These are phyloP conservation scores for Trichoderma afroharzianum DNA, from an alignment of 2,329 filamentous ascomycete species.

Conservation along the genomic window DNA sequence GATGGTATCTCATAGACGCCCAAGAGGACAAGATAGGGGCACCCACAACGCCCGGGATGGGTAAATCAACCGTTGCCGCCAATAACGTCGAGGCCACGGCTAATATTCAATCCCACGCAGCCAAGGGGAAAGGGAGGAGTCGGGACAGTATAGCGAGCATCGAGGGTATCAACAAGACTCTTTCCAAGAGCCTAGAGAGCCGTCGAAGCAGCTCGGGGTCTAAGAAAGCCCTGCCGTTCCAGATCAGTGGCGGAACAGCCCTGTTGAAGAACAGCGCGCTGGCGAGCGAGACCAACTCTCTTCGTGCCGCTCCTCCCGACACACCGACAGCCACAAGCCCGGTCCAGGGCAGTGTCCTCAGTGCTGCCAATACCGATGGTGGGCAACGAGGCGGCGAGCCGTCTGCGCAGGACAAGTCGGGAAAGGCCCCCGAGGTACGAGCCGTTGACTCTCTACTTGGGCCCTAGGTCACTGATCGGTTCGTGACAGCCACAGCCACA, in stretches of 20 bases:
- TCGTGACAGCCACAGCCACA: slow-evolving; percentile 13
- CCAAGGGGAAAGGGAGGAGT: slow-evolving; percentile 43
- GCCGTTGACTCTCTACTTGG: slow-evolving; percentile 50
- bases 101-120: slow-evolving; percentile 55
- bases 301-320: slow-evolving; percentile 47
- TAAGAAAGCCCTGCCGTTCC: slow-evolving; percentile 66
- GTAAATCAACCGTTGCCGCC: slow-evolving; percentile 86
- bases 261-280: slow-evolving; percentile 49
- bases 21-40: slow-evolving; percentile 88
- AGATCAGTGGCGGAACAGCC: slow-evolving; percentile 38
- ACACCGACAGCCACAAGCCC: slow-evolving; percentile 41
- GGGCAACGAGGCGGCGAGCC: slow-evolving; percentile 27
- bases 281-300: slow-evolving; percentile 57
- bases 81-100: slow-evolving; percentile 84
- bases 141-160: slow-evolving; percentile 53
- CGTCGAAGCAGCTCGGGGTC: slow-evolving; percentile 83
- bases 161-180: slow-evolving; percentile 70
- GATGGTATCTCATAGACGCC: slow-evolving; percentile 95
- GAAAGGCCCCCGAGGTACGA: slow-evolving; percentile 50
- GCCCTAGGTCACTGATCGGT: slow-evolving; percentile 37
- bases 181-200: slow-evolving; percentile 86
- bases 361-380: slow-evolving; percentile 23
- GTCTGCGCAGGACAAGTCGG: slow-evolving; percentile 22
- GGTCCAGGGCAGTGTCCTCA: slow-evolving; percentile 32
- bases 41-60: slow-evolving; percentile 86